Base-by-base conservation (phyloP, 768 basidiomycete species). In the Boletus reticulatus region DNA sequence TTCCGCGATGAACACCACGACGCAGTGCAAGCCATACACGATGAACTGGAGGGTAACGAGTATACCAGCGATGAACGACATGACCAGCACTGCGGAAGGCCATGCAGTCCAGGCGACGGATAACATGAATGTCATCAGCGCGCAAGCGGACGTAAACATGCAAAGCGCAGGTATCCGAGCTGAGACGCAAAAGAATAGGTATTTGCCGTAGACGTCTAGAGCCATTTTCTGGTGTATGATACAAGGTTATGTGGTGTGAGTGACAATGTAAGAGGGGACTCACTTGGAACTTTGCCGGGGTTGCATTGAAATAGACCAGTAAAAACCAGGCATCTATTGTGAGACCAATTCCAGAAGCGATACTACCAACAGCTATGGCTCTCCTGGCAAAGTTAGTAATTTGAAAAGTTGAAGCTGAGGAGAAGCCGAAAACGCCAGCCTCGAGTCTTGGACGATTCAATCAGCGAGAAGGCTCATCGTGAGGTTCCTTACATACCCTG, bases 141-240 rank as follows among this genome's bases (percentile, higher is more conserved):
- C 74, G n/a, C 80, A 43, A 0, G 81, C 75, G 12, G 85, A 81
- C 31, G 76, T 55, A 52, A 86, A 76, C 75, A 84, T 81, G 65
- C 84, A 83, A 8, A 88, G 38, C 5, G 38, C 38, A 16, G 38
- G 88, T 13, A 88, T 72, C 20, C 87, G 80, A 7, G 87, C 76
- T 1, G 84, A 82, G 14, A 90, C 75, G 29, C 83, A 76, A 67
- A 90, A 90, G 73, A 88, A 89, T 53, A 87, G 75, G 67, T 85
- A 86, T 11, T 78, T 77, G 22, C 73, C 75, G 58, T 82, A 85
- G 32, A 89, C 57, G 62, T 88, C 88, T 9, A 63, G 68, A 0
- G 88, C 58, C 57, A 66, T 53, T 63, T 52, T 67, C 67, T 68
- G 44, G 14, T 11, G 45, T 1, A 12, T 16, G 13, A 17, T 7